Evolutionary conservation across 352 stramenopile species (phyloP).

Genomic region (Phytophthora citricola): DNA sequence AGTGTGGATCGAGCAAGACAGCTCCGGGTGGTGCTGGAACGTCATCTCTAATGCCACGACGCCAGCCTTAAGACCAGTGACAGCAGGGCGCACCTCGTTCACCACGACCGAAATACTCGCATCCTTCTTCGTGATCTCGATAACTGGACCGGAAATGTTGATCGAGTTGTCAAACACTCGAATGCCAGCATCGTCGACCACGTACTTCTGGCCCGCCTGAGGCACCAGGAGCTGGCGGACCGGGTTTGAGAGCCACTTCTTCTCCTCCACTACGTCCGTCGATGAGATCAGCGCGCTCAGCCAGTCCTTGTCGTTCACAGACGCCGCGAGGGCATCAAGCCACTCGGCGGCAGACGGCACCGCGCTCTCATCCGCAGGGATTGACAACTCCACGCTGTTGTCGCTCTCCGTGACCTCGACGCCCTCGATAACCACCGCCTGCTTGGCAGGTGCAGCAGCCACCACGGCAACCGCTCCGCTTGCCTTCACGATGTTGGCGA

Average conservation of each 20-base stretch:
- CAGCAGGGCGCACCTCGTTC: constrained; percentile 65
- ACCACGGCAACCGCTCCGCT: constrained; percentile 20
- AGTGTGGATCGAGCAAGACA: constrained; percentile 60
- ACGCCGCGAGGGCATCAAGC: constrained; percentile 44
- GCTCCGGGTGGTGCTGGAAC: constrained; percentile 56
- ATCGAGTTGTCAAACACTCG: constrained; percentile 52
- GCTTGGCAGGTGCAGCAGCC: background rate
- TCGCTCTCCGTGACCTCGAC: constrained; percentile 37
- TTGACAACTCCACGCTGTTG: constrained; percentile 30
- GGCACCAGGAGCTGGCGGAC: constrained; percentile 60
- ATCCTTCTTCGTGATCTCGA: constrained; percentile 53
- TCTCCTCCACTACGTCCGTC: constrained; percentile 46
- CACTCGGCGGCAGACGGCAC: constrained; percentile 51
- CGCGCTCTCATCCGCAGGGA: constrained; percentile 30
- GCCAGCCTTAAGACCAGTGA: constrained; percentile 47
- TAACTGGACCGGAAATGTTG: constrained; percentile 45
- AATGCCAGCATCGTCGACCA: constrained; percentile 39
- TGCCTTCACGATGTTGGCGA: constrained; percentile 52
- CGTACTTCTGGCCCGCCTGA: constrained; percentile 53
- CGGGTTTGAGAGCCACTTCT: constrained; percentile 79
- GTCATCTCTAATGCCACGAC: constrained; percentile 64
- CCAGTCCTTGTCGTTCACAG: constrained; percentile 56
- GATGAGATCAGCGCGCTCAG: constrained; percentile 61
- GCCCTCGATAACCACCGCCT: constrained; percentile 27
- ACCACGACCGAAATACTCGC: constrained; percentile 54